Conservation (phyloP, 441 rosid species). For the Gossypium trilobum region DNA sequence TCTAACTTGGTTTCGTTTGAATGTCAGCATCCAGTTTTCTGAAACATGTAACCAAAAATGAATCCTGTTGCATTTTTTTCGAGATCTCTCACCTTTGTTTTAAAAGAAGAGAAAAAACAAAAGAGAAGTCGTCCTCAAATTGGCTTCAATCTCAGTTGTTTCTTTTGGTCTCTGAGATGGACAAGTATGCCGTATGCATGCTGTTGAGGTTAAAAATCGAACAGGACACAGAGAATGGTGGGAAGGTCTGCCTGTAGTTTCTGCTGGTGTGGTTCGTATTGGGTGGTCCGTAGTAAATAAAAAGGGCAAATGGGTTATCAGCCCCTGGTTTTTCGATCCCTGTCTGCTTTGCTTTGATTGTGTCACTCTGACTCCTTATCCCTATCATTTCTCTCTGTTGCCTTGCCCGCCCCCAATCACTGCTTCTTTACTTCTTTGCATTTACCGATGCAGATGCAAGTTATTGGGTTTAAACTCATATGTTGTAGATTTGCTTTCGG, state of each 20-base stretch:
- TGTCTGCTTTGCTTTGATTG: not conserved
- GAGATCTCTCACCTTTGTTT: not conserved
- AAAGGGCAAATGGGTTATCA: constrained; percentile 4
- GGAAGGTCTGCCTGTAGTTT: constrained; percentile 8
- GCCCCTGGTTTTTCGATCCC: constrained; percentile 11
- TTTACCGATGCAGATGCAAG: no score
- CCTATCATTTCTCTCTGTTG: not conserved
- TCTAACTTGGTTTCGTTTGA: constrained; percentile 1
- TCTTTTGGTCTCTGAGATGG: not conserved
- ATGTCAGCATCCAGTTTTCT: not conserved
- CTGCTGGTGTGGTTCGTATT: not conserved
- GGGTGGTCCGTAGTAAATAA: constrained; percentile 8
- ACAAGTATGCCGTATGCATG: not conserved
- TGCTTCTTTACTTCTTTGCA: not conserved
- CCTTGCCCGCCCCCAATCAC: not conserved
- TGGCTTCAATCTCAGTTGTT: not conserved
- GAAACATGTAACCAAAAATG: not conserved
- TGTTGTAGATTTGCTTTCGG: not conserved
- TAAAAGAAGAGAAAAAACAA: no score
- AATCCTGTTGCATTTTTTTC: not conserved
- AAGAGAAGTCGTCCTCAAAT: not conserved
- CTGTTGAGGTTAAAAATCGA: not conserved
- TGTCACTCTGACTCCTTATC: not conserved
- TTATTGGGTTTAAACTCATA: not conserved
- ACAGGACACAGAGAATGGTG: not conserved